These are phyloP conservation scores for Pisolithus microcarpus DNA, from an alignment of 768 basidiomycete genomes.

Conservation along the genomic window DNA sequence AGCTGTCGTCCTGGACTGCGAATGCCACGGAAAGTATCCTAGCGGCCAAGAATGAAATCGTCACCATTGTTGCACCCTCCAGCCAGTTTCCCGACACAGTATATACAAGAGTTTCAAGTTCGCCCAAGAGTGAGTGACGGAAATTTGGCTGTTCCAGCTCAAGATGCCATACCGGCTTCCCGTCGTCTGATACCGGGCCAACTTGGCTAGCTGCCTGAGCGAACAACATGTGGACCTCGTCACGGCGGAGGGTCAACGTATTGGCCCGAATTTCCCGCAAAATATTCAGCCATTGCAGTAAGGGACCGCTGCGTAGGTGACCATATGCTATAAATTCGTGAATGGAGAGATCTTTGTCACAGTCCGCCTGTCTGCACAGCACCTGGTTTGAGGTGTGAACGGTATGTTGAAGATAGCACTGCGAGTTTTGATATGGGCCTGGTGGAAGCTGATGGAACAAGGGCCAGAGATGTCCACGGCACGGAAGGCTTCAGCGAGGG, in stretches of 20 bases:
- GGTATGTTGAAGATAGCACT: constrained; percentile 30
- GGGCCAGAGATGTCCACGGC: constrained; percentile 4
- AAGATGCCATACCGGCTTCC: constrained; percentile 29
- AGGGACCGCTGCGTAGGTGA: constrained; percentile 34
- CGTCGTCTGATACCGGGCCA: constrained; percentile 17
- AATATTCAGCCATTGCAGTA: constrained; percentile 44
- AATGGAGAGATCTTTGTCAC: constrained; percentile 30
- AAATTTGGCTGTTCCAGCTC: constrained; percentile 28
- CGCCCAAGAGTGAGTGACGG: constrained; percentile 25
- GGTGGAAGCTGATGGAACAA: constrained; percentile 27
- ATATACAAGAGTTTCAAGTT: constrained; percentile 25
- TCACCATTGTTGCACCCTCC: constrained; percentile 21
- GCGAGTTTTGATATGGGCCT: constrained; percentile 29
- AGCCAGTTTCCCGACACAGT: constrained; percentile 34
- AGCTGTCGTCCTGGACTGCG: constrained; percentile 3
- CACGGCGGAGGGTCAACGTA: constrained; percentile 27
- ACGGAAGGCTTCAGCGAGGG: constrained; percentile 12
- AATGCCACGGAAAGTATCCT: constrained; percentile 26
- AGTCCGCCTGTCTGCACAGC: constrained; percentile 36
- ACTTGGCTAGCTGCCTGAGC: constrained; percentile 37
- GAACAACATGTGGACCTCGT: constrained; percentile 34
- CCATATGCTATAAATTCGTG: constrained; percentile 39
- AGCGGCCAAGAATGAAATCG: constrained; percentile 21
- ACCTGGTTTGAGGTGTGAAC: constrained; percentile 35
- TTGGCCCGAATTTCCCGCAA: constrained; percentile 31